These are phyloP conservation scores for Pseudogymnoascus sp. DNA, from an alignment of 2,329 filamentous ascomycete genomes.

Conservation along the genomic window DNA sequence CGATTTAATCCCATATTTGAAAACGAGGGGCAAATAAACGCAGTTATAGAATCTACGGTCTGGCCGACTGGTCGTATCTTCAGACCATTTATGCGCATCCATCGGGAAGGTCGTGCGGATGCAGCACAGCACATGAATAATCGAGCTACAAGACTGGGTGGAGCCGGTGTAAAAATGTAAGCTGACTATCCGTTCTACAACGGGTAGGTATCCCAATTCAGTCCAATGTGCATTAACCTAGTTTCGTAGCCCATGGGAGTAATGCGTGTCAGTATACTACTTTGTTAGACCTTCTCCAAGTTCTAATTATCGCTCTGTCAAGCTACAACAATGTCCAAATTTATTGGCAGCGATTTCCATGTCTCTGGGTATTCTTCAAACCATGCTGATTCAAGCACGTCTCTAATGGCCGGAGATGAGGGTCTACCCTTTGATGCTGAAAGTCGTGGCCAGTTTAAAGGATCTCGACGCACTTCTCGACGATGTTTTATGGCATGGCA, in stretches of 20 bases:
- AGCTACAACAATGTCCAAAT: background rate
- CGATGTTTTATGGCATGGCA: background rate
- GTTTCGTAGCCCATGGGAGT: background rate
- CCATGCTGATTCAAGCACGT: background rate
- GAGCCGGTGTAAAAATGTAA: background rate
- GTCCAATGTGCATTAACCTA: background rate
- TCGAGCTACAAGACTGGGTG: background rate
- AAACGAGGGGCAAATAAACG: background rate
- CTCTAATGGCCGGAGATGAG: background rate
- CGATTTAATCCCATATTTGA: background rate
- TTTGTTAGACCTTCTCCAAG: background rate
- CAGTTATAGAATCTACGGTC: background rate
- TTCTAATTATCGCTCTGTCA: background rate
- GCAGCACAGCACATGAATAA: background rate
- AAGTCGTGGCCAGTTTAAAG: background rate
- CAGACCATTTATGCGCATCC: background rate
- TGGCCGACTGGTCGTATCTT: background rate
- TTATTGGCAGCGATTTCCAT: background rate
- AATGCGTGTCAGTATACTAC: background rate
- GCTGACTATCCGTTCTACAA: background rate
- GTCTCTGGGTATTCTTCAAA: background rate
- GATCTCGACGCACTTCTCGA: background rate
- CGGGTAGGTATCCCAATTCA: background rate
- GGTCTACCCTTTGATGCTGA: background rate
- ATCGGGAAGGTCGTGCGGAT: background rate